phyloP scores from a whole-genome alignment of 768 basidiomycete species.

The Antrodiella citrinella region DNA sequence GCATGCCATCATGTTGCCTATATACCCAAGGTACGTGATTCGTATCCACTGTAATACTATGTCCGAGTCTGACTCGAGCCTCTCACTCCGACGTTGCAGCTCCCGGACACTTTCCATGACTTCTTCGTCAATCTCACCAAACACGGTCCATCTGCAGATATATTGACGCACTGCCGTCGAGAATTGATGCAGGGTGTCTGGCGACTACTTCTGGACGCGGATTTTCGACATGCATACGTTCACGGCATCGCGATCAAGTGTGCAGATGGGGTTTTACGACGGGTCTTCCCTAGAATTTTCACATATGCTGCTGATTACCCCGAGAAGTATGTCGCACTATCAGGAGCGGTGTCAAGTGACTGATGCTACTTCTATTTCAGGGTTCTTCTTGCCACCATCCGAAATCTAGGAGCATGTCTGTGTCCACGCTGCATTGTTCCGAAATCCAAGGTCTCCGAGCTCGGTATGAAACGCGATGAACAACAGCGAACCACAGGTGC shows the following conservation, averaged over 20 bases:
- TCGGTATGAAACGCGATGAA: conserved; percentile 17
- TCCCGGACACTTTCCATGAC: conserved; percentile 11
- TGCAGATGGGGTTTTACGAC: conserved; percentile 13
- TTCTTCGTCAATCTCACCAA: conserved; percentile 5
- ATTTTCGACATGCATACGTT: conserved; percentile 16
- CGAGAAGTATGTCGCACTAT: conserved; percentile 15
- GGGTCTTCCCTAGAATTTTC: conserved; percentile 17
- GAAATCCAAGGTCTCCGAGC: conserved; percentile 11
- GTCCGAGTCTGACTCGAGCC: too few species aligned
- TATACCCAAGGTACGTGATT: conserved; percentile 6
- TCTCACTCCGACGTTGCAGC: conserved; percentile 8
- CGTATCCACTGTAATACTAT: too few species aligned
- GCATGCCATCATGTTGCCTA: conserved; percentile 18
- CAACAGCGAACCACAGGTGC: not conserved
- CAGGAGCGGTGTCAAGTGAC: too few species aligned
- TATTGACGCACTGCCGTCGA: conserved; percentile 15
- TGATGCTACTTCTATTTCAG: conserved; percentile 4
- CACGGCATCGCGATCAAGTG: conserved; percentile 17
- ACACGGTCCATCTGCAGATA: not conserved
- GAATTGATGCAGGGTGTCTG: conserved; percentile 18
- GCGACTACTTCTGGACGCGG: conserved; percentile 10
- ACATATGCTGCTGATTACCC: conserved; percentile 24
- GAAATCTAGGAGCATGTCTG: conserved; percentile 19
- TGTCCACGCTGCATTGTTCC: conserved; percentile 24
- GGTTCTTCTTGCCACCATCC: conserved; percentile 18